Conservation (phyloP, 805 yeast genomes). For the Starmerella sirachaensis region DNA sequence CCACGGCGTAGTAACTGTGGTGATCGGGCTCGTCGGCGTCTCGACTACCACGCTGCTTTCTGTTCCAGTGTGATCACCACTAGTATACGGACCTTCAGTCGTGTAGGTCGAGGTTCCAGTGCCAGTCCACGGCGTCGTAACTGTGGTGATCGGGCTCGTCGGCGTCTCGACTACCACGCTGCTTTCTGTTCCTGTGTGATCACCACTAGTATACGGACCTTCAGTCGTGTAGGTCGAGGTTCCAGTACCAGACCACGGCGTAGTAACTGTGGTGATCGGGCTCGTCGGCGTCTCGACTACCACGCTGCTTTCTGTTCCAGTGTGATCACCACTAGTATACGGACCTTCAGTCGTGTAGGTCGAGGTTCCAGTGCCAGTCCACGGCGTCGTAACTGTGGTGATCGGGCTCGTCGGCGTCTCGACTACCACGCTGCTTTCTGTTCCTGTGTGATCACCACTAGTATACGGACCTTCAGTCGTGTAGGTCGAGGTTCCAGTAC, state of each 20-base stretch:
- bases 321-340: neutral
- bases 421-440: neutral
- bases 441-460: neutral
- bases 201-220: neutral
- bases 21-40: neutral
- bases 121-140: neutral
- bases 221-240: neutral
- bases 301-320: neutral
- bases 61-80: neutral
- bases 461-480: neutral
- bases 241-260: neutral
- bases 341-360: neutral
- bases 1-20: neutral
- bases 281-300: neutral
- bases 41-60: neutral
- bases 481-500: neutral
- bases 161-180: neutral
- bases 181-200: neutral
- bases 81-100: neutral
- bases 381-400: neutral
- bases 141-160: neutral
- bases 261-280: neutral
- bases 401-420: neutral
- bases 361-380: neutral
- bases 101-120: neutral